A percentile compares a stretch with the other conserved stretches of the same genome.
Evolutionary conservation across 1,284 basidiomycete species (phyloP).

Genomic region (Taiwanofungus camphoratus): DNA sequence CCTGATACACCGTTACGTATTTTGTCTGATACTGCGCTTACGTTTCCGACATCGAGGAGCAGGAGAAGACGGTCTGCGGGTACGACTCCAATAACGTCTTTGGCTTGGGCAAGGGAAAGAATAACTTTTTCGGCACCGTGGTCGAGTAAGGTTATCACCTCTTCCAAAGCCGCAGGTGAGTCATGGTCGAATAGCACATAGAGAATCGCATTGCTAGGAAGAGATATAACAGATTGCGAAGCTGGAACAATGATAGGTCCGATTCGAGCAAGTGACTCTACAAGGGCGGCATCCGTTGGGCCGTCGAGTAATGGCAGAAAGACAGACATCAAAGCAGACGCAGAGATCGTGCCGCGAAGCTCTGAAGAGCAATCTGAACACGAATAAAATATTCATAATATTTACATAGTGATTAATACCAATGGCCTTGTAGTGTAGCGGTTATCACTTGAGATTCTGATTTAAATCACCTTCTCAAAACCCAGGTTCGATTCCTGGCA

Average conservation of each 20-base stretch:
- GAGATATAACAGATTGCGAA: slow-evolving; percentile 23
- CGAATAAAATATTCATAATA: background rate
- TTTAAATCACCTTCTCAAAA: slow-evolving; percentile 29
- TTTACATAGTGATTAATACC: background rate
- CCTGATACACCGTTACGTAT: slow-evolving; percentile 69
- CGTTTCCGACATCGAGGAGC: slow-evolving; percentile 65
- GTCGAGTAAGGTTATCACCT: slow-evolving; percentile 68
- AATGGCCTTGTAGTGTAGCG: slow-evolving; percentile 15
- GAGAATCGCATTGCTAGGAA: slow-evolving; percentile 29
- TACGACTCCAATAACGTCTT: slow-evolving; percentile 62
- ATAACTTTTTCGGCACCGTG: slow-evolving; percentile 75
- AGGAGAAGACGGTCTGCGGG: slow-evolving; percentile 71
- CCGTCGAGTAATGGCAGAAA: slow-evolving; percentile 60
- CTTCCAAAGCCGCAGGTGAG: slow-evolving; percentile 42
- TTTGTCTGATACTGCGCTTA: slow-evolving; percentile 70
- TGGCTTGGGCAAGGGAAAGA: slow-evolving; percentile 58
- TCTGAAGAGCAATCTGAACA: background rate
- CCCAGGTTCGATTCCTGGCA: slow-evolving; percentile 19
- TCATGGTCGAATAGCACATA: slow-evolving; percentile 58
- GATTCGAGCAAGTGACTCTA: slow-evolving; percentile 62
- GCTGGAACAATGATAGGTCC: slow-evolving; percentile 67
- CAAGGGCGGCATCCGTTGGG: slow-evolving; percentile 40
- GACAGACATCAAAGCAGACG: slow-evolving; percentile 37
- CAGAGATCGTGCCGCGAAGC: background rate
- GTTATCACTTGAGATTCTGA: slow-evolving; percentile 22